Conservation (phyloP, 352 stramenopile species). For the Pythium dissotocum region DNA sequence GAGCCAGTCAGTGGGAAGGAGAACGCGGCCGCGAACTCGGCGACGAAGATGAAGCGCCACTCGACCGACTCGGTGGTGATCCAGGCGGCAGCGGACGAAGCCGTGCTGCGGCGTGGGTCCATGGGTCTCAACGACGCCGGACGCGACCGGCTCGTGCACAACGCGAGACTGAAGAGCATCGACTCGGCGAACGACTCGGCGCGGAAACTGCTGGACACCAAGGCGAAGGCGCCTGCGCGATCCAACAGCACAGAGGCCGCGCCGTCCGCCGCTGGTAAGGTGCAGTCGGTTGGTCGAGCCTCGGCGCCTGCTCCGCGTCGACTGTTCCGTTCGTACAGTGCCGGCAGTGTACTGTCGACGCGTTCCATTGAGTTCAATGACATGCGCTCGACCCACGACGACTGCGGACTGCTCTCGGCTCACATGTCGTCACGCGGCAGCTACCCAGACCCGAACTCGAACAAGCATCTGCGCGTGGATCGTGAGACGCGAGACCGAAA, state of each 20-base stretch:
- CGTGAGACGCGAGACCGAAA: conserved; percentile 10
- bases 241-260: background rate
- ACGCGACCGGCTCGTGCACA: conserved; percentile 36
- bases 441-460: conserved; percentile 12
- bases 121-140: conserved; percentile 44
- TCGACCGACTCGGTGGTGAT: conserved; percentile 68
- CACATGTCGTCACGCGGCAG: conserved; percentile 1
- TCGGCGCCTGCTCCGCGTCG: conserved; percentile 10
- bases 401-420: conserved; percentile 18
- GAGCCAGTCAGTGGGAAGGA: background rate
- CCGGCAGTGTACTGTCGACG: conserved; percentile 60
- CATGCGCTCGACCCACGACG: conserved; percentile 20
- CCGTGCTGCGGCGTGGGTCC: conserved; percentile 10
- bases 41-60: conserved; percentile 56
- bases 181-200: conserved; percentile 32
- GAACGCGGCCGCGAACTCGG: background rate
- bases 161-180: conserved; percentile 45
- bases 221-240: background rate
- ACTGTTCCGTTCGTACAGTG: conserved; percentile 64
- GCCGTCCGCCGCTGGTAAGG: background rate
- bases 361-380: conserved; percentile 34
- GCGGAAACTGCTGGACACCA: conserved; percentile 9
- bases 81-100: conserved; percentile 54
- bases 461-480: conserved; percentile 16
- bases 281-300: background rate